These are phyloP conservation scores for Trichoderma brevicompactum DNA, from an alignment of 2,329 filamentous ascomycete species.

Conservation along the genomic window DNA sequence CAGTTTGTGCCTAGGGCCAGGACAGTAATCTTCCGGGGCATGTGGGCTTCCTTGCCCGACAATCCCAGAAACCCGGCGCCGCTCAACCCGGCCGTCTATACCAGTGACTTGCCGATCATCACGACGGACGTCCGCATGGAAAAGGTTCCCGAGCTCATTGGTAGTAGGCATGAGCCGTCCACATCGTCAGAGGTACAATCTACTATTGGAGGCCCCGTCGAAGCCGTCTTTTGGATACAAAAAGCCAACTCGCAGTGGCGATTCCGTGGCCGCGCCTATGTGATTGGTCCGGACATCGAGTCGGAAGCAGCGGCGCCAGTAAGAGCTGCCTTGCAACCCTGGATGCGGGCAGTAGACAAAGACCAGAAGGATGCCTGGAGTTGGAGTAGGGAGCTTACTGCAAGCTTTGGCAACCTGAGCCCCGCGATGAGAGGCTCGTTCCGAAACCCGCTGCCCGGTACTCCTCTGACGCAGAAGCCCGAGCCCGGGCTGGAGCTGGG, in stretches of 20 bases:
- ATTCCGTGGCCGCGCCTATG: constrained; percentile 73
- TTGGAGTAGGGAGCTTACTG: constrained; percentile 79
- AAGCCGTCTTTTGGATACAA: constrained; percentile 81
- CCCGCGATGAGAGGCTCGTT: constrained; percentile 80
- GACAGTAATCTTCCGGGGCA: constrained; percentile 82
- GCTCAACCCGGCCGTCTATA: constrained; percentile 69
- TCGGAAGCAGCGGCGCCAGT: constrained; percentile 49
- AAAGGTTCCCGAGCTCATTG: constrained; percentile 75
- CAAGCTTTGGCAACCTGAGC: constrained; percentile 86
- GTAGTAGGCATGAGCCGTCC: constrained; percentile 44
- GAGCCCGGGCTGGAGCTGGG: constrained; percentile 52
- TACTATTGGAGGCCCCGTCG: constrained; percentile 72
- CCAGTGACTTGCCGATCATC: constrained; percentile 78
- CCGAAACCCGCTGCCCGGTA: constrained; percentile 71
- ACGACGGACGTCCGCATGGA: constrained; percentile 89
- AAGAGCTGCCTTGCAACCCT: constrained; percentile 60
- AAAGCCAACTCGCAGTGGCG: constrained; percentile 81
- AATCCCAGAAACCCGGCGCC: constrained; percentile 75
- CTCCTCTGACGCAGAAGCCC: constrained; percentile 57
- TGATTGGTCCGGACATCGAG: constrained; percentile 73
- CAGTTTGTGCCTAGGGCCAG: constrained; percentile 64
- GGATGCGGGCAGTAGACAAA: constrained; percentile 58
- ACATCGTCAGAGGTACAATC: constrained; percentile 43
- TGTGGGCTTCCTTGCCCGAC: constrained; percentile 74
- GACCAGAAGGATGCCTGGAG: constrained; percentile 60